Conservation (phyloP, 148 eudicot species). For the Fagopyrum esculentum region DNA sequence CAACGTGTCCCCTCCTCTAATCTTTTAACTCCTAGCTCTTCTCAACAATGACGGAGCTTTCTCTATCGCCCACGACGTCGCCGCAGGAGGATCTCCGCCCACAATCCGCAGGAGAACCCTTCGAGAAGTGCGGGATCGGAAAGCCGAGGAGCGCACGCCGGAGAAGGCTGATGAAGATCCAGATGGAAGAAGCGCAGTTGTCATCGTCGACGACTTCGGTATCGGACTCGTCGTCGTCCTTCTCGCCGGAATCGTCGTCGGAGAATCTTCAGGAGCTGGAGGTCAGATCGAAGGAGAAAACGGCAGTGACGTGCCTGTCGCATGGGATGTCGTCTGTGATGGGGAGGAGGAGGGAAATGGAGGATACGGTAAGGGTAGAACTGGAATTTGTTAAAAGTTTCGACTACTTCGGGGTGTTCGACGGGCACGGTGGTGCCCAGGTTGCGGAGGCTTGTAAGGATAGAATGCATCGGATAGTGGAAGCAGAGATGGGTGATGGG, state of each 20-base stretch:
- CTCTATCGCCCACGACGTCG: not conserved
- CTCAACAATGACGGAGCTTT: not conserved
- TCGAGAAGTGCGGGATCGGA: not conserved
- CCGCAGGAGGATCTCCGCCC: not conserved
- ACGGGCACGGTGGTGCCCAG: conserved; percentile 61
- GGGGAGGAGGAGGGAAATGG: conserved; percentile 66
- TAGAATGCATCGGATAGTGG: conserved; percentile 31
- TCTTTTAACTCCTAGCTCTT: not conserved
- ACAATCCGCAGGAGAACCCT: not conserved
- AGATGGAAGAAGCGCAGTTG: not conserved
- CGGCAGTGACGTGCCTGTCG: conserved; percentile 10
- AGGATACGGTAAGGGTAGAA: conserved; percentile 43
- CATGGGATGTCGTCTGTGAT: conserved; percentile 44
- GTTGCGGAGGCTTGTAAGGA: conserved; percentile 54
- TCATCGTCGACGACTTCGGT: not conserved
- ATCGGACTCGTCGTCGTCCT: not conserved
- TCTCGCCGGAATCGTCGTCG: not conserved
- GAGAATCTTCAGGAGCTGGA: conserved; percentile 3
- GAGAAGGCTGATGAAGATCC: not conserved
- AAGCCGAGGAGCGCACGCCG: conserved; percentile 7
- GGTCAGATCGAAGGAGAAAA: not conserved
- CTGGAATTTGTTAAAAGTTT: conserved; percentile 18
- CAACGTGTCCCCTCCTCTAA: not conserved
- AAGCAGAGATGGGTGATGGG: conserved; percentile 19
- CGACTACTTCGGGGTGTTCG: conserved; percentile 58